Evolutionary conservation across 257 asterid genomes (phyloP), one percentile per base, ranked within the genome.

Genomic region (Fraxinus quadrangulata): DNA sequence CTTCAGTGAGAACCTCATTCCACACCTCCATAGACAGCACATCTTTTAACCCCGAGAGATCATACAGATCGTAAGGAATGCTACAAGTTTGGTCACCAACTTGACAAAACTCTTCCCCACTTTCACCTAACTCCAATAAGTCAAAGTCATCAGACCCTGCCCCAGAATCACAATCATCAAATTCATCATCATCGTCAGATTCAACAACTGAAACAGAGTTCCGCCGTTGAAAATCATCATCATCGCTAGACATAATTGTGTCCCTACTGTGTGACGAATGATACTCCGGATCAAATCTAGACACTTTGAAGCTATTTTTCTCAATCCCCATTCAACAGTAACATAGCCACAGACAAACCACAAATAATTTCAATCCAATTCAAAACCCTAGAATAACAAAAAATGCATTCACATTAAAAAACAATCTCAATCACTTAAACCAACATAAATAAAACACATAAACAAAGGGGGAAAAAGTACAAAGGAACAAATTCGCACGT

Each of bases 131-230:
- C 75, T 96, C 99, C 75, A 92, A 84, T 73, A 94, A 88, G 85
- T 96, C 99, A 78, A 88, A 86, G 84, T 96, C 99, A 76, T 96
- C 99, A 0, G 99, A 96, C 31, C 97, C 99, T 0, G 98, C 99
- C 56, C 99, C 99, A 0, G 99, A 96, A 78, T 96, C 99, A 89
- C 96, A 93, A 77, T 96, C 99, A 77, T 91, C 98, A 74, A 92
- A 90, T 36, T 89, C 97, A 80, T 92, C 98, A 45, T 90, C 96
- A 3, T 94, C 97, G 13, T 95, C 98, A 36, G 97, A 90, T 59
- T 90, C 97, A 61, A 89, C 88, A 39, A 81, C 92, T 26, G 88
- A 42, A 77, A 83, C 69, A 39, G 89, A 77, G 75, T 84, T 89
- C 19, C 81, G 86, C 74, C 87, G 86, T 85, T 85, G 94, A 80